Evolutionary conservation across 78 protist genomes (phyloP).

Genomic region (Anaeramoeba ignava): DNA sequence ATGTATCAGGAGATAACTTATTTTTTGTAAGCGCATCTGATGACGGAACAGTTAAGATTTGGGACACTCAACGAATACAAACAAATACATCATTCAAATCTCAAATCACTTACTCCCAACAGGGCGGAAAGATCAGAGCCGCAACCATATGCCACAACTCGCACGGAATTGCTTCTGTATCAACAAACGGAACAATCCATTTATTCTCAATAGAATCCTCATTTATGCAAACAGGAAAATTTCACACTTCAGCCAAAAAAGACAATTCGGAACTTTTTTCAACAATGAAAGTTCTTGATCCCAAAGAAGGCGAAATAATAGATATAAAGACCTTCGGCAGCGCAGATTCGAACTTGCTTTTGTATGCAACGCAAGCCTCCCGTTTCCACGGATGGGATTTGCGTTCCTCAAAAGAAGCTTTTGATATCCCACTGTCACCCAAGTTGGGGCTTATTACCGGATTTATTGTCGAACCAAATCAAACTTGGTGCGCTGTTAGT

Average conservation of each 20-base stretch:
- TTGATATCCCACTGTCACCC: background rate
- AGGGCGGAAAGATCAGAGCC: conserved; percentile 30
- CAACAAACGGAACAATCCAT: background rate
- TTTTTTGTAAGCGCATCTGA: conserved; percentile 51
- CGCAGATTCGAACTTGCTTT: background rate
- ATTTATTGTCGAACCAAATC: background rate
- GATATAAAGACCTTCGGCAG: background rate
- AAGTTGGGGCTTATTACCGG: background rate
- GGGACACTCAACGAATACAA: conserved; percentile 48
- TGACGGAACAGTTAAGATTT: conserved; percentile 59
- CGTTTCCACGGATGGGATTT: background rate
- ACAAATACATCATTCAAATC: conserved; percentile 45
- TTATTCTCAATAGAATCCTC: too few species aligned
- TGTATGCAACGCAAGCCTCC: background rate
- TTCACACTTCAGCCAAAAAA: too few species aligned
- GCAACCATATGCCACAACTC: background rate
- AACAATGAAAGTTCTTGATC: background rate
- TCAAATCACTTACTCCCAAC: conserved; percentile 32
- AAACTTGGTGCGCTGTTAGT: background rate
- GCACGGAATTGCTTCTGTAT: background rate
- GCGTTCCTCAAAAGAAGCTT: background rate
- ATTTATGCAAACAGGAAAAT: too few species aligned
- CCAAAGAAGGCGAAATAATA: background rate
- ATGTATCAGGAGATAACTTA: conserved; percentile 38
- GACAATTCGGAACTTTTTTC: too few species aligned